Conservation (phyloP, 1,284 basidiomycete species). For the Apiotrichum gracile region DNA sequence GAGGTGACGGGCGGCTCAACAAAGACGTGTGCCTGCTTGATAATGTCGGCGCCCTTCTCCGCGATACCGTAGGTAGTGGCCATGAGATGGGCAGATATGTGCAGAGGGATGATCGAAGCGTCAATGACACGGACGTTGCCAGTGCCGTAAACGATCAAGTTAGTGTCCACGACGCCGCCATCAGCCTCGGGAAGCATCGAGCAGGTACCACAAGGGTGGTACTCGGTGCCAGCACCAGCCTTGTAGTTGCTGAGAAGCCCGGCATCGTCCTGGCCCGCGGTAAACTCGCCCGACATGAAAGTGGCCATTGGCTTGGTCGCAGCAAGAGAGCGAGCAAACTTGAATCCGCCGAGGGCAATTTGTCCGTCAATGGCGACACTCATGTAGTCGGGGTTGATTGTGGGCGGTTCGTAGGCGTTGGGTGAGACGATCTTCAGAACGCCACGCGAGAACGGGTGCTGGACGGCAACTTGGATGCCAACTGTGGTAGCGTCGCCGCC, state of each 20-base stretch:
- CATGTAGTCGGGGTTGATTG: constrained; percentile 62
- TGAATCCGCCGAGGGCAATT: constrained; percentile 31
- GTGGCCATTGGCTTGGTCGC: constrained; percentile 26
- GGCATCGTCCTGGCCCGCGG: constrained; percentile 26
- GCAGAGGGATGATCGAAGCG: constrained; percentile 49
- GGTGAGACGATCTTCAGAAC: constrained; percentile 53
- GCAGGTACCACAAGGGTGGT: constrained; percentile 58
- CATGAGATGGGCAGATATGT: constrained; percentile 47
- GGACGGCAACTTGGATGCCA: constrained; percentile 44
- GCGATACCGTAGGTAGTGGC: constrained; percentile 61
- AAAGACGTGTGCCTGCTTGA: constrained; percentile 44
- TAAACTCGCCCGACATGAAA: constrained; percentile 30
- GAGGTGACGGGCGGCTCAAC: constrained; percentile 6
- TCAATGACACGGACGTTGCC: constrained; percentile 50
- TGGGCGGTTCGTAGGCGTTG: constrained; percentile 55
- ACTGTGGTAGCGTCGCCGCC: constrained; percentile 30
- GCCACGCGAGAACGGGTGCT: constrained; percentile 48
- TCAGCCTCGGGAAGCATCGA: constrained; percentile 58
- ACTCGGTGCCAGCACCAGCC: constrained; percentile 45
- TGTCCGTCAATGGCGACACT: constrained; percentile 40
- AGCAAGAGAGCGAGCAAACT: constrained; percentile 35
- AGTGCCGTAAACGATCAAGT: constrained; percentile 60
- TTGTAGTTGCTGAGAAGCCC: constrained; percentile 34
- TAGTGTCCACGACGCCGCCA: constrained; percentile 62
- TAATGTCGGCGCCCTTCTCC: constrained; percentile 61